Conservation (phyloP, 345 rosid genomes). For the Eutrema yunnanense region DNA sequence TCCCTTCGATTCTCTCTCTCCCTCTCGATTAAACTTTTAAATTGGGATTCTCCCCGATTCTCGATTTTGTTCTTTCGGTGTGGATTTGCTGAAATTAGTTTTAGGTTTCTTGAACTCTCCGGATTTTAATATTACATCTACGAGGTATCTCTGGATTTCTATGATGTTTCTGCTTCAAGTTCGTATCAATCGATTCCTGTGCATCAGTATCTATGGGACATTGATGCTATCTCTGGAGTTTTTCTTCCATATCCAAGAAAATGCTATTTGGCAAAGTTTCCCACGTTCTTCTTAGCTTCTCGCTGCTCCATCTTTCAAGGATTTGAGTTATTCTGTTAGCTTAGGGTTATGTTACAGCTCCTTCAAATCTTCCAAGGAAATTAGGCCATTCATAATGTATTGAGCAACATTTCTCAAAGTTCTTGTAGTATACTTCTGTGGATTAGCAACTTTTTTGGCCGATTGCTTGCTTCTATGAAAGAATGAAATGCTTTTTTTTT, state of each 20-base stretch:
- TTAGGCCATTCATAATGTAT: too few relatives aligned
- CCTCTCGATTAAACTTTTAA: background rate
- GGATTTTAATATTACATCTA: background rate
- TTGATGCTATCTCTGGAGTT: constrained; percentile 7
- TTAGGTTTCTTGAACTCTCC: background rate
- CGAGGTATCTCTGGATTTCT: background rate
- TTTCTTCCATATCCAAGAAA: background rate
- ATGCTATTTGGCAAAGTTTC: background rate
- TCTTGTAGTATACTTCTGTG: background rate
- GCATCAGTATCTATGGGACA: background rate
- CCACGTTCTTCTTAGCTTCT: background rate
- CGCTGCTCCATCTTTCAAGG: background rate
- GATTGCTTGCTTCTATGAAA: background rate
- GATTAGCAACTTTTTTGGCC: background rate
- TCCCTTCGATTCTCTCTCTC: background rate
- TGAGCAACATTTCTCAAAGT: too few relatives aligned
- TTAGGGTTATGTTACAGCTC: background rate
- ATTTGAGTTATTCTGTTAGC: background rate
- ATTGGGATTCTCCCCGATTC: constrained; percentile 3
- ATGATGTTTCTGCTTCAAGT: background rate
- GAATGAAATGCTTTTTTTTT: background rate
- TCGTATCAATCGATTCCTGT: background rate
- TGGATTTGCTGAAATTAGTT: background rate
- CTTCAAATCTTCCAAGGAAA: too few relatives aligned
- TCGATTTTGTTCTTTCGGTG: background rate